Conservation (phyloP, 768 basidiomycete species). For the Boletus coccyginus region DNA sequence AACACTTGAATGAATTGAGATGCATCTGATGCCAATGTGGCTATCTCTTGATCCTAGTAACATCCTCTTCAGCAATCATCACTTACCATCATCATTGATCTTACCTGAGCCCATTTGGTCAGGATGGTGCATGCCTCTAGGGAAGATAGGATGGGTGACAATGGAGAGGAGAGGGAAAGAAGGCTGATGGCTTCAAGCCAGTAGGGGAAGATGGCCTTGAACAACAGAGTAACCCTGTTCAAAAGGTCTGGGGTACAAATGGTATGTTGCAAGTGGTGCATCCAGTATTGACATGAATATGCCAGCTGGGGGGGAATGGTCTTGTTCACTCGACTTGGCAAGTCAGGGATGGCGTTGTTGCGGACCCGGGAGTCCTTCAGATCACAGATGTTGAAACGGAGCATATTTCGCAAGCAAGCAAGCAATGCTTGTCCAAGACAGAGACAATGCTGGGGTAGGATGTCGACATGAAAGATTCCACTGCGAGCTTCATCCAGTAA, state of each 20-base stretch:
- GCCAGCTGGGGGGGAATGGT: not conserved
- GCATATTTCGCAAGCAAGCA: too few species aligned
- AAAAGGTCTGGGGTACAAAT: too few species aligned
- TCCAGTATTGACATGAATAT: not conserved
- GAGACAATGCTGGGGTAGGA: not conserved
- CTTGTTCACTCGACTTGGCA: not conserved
- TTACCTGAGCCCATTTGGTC: slow-evolving; percentile 4
- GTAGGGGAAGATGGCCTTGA: too few species aligned
- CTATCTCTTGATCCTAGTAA: not conserved
- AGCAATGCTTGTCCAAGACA: not conserved
- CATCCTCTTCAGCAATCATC: too few species aligned
- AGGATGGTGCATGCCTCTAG: not conserved
- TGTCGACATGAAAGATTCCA: not conserved
- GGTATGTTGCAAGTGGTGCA: not conserved
- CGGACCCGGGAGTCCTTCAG: too few species aligned
- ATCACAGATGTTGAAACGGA: too few species aligned
- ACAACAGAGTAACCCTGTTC: too few species aligned
- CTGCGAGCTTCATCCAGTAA: not conserved
- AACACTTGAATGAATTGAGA: slow-evolving; percentile 1
- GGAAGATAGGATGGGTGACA: not conserved
- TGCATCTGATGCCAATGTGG: not conserved
- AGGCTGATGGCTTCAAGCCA: too few species aligned
- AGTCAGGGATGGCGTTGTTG: not conserved
- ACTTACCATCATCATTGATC: not conserved
- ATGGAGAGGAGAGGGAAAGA: too few species aligned